Evolutionary conservation across 169 alveolate species (phyloP).

Genomic region (Plasmodium ovale): DNA sequence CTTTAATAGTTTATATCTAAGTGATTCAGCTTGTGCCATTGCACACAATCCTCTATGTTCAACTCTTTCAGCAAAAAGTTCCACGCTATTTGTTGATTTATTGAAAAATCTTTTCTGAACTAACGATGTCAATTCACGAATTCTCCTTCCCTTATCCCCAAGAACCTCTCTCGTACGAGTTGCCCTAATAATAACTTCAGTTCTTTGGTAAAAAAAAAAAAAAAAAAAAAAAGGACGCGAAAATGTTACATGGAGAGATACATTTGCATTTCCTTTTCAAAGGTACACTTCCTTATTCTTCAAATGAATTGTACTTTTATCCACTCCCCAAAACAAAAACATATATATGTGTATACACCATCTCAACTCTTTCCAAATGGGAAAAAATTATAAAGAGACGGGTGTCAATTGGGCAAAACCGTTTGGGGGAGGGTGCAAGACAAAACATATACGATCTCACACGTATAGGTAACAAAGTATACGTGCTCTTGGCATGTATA

Average conservation of each 20-base stretch:
- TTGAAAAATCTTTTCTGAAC: slow-evolving; percentile 98
- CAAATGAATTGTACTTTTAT: not conserved
- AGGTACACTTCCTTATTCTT: too few species aligned
- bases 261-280: too few species aligned
- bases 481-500: too few species aligned
- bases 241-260: not conserved
- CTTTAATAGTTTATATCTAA: slow-evolving; percentile 96
- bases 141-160: slow-evolving; percentile 98
- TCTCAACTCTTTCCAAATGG: not conserved
- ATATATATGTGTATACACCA: not conserved
- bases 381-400: too few species aligned
- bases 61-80: slow-evolving; percentile 96
- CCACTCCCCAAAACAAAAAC: not conserved
- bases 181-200: slow-evolving; percentile 98
- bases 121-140: slow-evolving; percentile 97
- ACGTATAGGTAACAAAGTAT: too few species aligned
- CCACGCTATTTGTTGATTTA: slow-evolving; percentile 96
- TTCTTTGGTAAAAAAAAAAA: slow-evolving; percentile 79
- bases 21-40: slow-evolving; percentile 99
- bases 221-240: slow-evolving; percentile 33
- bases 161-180: slow-evolving; percentile 97
- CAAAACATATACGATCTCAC: too few species aligned
- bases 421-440: too few species aligned
- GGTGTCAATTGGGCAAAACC: too few species aligned
- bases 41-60: slow-evolving; percentile 98